Evolutionary conservation across 306 rosid genomes (phyloP).

Genomic region (Inga oerstediana): DNA sequence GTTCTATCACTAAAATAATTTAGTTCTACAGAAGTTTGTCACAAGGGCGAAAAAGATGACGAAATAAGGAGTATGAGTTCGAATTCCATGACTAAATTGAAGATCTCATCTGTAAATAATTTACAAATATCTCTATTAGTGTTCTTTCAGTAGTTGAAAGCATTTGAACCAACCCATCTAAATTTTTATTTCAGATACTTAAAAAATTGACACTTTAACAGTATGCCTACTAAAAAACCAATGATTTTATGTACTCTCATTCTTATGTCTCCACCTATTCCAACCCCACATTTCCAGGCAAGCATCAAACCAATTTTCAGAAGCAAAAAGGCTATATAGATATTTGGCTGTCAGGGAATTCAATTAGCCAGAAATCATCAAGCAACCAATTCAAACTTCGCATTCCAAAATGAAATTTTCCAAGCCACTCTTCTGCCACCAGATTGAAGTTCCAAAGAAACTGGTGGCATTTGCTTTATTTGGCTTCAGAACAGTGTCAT

Average conservation of each 20-base stretch:
- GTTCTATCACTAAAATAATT: background rate
- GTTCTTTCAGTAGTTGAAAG: background rate
- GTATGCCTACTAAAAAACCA: background rate
- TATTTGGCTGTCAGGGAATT: background rate
- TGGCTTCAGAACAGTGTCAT: constrained; percentile 39
- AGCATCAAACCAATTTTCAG: background rate
- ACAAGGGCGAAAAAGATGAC: background rate
- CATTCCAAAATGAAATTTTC: background rate
- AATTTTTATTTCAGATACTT: background rate
- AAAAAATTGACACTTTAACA: background rate
- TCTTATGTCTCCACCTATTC: background rate
- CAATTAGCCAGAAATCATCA: background rate
- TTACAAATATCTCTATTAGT: background rate
- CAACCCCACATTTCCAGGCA: background rate
- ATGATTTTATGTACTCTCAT: background rate
- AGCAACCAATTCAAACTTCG: background rate
- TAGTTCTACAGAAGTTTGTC: background rate
- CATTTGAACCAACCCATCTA: background rate
- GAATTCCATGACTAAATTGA: background rate
- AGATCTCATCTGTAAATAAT: background rate
- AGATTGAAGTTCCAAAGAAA: background rate
- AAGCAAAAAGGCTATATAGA: background rate
- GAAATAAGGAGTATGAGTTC: background rate
- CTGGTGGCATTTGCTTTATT: background rate
- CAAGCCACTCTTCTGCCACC: background rate